Base-by-base conservation (phyloP, 2,329 filamentous ascomycete genomes). In the Harringtonia lauricola region DNA sequence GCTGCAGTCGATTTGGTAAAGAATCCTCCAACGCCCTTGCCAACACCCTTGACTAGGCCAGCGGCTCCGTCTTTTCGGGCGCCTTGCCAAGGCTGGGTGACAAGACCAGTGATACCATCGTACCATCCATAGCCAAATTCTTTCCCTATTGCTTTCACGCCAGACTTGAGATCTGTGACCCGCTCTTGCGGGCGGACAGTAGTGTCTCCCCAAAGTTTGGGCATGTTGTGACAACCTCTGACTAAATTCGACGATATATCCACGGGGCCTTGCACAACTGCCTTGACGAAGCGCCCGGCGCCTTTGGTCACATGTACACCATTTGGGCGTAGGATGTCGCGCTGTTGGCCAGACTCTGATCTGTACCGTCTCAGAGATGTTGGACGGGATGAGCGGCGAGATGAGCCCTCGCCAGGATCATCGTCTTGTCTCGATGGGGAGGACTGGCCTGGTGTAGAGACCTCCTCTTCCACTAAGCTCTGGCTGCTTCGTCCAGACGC, bases 181-280 rank as follows among this genome's bases (percentile, higher is more conserved):
- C 85, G 87, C 45, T 87, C 83, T 1, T 75, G 67, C n/a, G 83
- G 81, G 12, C 86, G 74, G 1, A 95, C 79, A 2, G 81, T 88
- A 2, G 85, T 79, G 54, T 94, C 88, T 34, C 88, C 84, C 56
- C 94, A 95, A 1, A 95, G 66, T 52, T 77, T 81, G 0, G 89
- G 88, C 7, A 85, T 81, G 53, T 95, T 95, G 57, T 90, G 83
- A 58, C 95, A 94, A 0, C 89, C 89, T 59, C 83, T 83, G 1
- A 87, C 83, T 31, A 94, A 64, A 1, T 83, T 84, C 37, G 95
- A 64, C 33, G 85, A 86, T 49, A 95, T 83, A 57, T 94, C 86
- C 72, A 92, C 82, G 0, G 88, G 89, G 2, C 82, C 81, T 53
- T 84, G 86, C 47, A 90, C 69, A 4, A 83, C 76, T n/a, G 83